A percentile compares a stretch with the other conserved stretches of the same genome.
Evolutionary conservation across 2,329 filamentous ascomycete genomes (phyloP).

Genomic region (Sordariomycetes sp.): DNA sequence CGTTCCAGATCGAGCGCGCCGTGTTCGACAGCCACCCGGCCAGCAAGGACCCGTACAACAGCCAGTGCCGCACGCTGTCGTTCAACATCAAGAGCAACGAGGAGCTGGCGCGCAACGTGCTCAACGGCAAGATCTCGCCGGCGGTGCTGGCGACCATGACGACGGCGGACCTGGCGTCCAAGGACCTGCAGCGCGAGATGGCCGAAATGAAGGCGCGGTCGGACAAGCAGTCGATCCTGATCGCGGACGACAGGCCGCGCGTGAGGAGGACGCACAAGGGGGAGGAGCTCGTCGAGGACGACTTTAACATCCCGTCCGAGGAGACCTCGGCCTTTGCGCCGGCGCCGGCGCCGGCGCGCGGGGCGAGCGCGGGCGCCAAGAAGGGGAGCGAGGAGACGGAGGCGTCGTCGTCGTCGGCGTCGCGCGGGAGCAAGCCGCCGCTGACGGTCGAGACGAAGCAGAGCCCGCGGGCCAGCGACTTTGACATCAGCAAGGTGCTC

Average conservation of each 20-base stretch:
- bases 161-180: slow-evolving; percentile 81
- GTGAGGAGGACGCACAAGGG: slow-evolving; percentile 90
- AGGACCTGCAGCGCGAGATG: slow-evolving; percentile 71
- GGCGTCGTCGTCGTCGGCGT: slow-evolving; percentile 26
- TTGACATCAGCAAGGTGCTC: slow-evolving; percentile 81
- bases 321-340: background rate
- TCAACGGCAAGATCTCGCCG: slow-evolving; percentile 62
- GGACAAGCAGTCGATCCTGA: slow-evolving; percentile 76
- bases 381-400: slow-evolving; percentile 13
- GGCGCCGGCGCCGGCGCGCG: slow-evolving; percentile 1
- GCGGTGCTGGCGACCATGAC: slow-evolving; percentile 79
- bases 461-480: slow-evolving; percentile 48
- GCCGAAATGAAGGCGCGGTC: slow-evolving; percentile 67
- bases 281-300: slow-evolving; percentile 78
- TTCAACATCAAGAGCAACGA: slow-evolving; percentile 87
- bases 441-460: slow-evolving; percentile 27
- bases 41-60: slow-evolving; percentile 39
- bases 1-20: slow-evolving; percentile 70
- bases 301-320: slow-evolving; percentile 31
- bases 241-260: slow-evolving; percentile 64
- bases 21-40: slow-evolving; percentile 45
- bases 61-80: slow-evolving; percentile 63
- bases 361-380: slow-evolving; percentile 25
- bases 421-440: slow-evolving; percentile 13
- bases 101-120: slow-evolving; percentile 62